Base-by-base conservation (phyloP, 192 early-diverging fungal genomes). In the Coemansia sp. region DNA sequence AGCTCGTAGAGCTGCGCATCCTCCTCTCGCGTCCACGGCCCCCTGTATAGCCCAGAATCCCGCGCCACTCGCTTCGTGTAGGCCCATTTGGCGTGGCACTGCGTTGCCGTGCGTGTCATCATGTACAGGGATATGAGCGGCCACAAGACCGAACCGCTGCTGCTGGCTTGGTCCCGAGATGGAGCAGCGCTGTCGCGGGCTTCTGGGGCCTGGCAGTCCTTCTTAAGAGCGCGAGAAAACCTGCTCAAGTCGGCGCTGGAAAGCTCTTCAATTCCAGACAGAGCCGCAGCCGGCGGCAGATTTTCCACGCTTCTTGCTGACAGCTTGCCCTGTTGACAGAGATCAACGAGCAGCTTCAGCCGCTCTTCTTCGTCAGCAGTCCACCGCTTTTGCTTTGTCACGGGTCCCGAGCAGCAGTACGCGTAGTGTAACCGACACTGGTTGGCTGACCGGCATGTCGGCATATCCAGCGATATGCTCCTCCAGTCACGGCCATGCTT, bases 11-110 rank as follows among this genome's bases (percentile, higher is more conserved):
- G 53, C 53, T 17, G 15, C 22, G 15, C 31, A 39, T 81, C 78
- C 19, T 81, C 78, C 6, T 71, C 78, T 2, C 39, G n/a, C 4
- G 73, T 60, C 78, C 78, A 81, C 38, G 65, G 69, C 2, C 51
- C 69, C 10, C 24, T 31, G 39, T 40, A 70, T 14, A 11, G 22
- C n/a, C 45, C 35, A 2, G 19, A 24, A 19, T 25, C 36, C 15
- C 8, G 31, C 0, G 15, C 10, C 6, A 17, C 15, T 35, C 14
- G n/a, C 37, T 22, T 4, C 46, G 15, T 56, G 6, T 24, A 42
- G 14, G 14, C 17, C 67, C 67, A 79, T 14, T 70, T 64, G 19
- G 17, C 38, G 36, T 29, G 24, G 64, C 77, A 79, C 61, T 79
- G 77, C 10, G 19, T 37, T 2, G 60, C 59, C 0, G 67, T 61